Evolutionary conservation across 2,329 filamentous ascomycete genomes (phyloP), one percentile per base, ranked within the genome.

Genomic region (Cladophialophora chaetospira): DNA sequence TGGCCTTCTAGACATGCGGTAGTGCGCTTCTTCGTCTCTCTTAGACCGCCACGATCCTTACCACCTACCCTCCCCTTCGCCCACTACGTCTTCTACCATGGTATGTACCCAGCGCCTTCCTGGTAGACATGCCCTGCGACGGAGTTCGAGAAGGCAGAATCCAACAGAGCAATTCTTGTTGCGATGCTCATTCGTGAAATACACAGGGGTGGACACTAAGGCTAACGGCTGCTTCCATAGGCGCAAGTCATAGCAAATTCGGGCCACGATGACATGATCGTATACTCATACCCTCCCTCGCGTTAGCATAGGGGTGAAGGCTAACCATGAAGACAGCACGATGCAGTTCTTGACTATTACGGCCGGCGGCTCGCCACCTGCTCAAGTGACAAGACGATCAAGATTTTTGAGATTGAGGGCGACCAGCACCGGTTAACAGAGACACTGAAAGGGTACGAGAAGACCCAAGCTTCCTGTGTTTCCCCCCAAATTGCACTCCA

Each of bases 251-350:
- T 92, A 75, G 84, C 88, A 64, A 91, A 90, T 75, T 88, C 88
- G 61, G 88, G 88, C 71, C 94, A 99, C 80, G 93, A 97, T 88
- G 93, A 97, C 74, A 97, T 97, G 93, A 97, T 99, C 83, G 93
- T 97, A 91, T 70, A 89, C 85, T 66, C 21, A n/a, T 26, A 17
- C 23, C 33, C 19, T 26, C 23, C n/a, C 3, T 19, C 45, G 33
- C 23, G 23, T 28, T 29, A n/a, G n/a, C 43, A 15, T 33, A 13
- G 23, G 28, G 17, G 21, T 25, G 5, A 17, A 38, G 6, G 36
- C 31, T 43, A 49, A 51, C 40, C n/a, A 23, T 42, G 3, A 3
- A 21, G 8, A 66, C 68, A 91, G 93, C 94, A 99, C 75, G 94
- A 99, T 83, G 94, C 94, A 64, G 93, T 96, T 65, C 87, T 99